Evolutionary conservation across 352 stramenopile species (phyloP), one percentile per base, ranked within the genome.

Genomic region (Phytophthora meadii): DNA sequence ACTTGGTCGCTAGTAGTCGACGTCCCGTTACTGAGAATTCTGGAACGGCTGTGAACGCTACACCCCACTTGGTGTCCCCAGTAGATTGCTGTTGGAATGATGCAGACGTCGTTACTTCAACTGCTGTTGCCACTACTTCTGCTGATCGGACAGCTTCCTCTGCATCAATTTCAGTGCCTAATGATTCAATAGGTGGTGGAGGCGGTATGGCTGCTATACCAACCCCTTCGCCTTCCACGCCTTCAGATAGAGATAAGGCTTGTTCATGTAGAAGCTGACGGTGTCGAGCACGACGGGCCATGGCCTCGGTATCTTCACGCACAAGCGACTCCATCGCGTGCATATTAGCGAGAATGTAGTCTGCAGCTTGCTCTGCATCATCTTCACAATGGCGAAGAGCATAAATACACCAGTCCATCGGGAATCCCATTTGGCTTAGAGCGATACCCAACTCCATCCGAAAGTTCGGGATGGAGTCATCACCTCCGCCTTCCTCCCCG

Each of bases 341-440:
- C 82, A 94, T 91, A 66, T 96, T 94, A 15, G 82, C 79, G 4
- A 96, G 65, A 65, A 96, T 91, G 27, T 87, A 96, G 58, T 96
- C 87, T 0, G 84, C 85, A 8, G 87, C 84, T 51, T 92, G 77
- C 41, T 95, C 87, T 0, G 83, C 76, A 62, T 96, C 87, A 32
- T 96, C 88, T 50, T 95, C 85, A 61, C 88, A 94, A 41, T 94
- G 85, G 19, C 79, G 77, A 3, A 95, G 50, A 30, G 88, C 87
- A 45, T 94, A 94, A 4, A 96, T 62, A 44, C 87, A 96, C 87
- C 87, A 95, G 9, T 96, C 87, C 77, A 96, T 92, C 0, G 85
- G 84, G 54, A 96, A 95, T 0, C 88, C 88, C 87, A 96, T 94
- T 60, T 94, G 82, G 53, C 79, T 94, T 5, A 96, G 56, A 5